Evolutionary conservation across 495 filamentous ascomycete genomes (phyloP), one percentile per base, ranked within the genome.

Genomic region (Penicillium samsonianum): DNA sequence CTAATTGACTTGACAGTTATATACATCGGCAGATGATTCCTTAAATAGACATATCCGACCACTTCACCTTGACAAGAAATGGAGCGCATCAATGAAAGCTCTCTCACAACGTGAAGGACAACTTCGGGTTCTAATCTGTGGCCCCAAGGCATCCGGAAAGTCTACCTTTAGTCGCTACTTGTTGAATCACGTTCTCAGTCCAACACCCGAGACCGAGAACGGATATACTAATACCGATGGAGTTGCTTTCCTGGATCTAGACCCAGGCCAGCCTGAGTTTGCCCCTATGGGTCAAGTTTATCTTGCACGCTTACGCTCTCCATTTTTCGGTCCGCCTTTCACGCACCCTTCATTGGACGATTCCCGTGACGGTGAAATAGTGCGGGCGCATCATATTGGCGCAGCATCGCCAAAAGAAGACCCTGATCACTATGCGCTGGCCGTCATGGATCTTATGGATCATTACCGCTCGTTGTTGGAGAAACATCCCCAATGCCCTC

Each of bases 201-300:
- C 67, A 28, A 62, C 69, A 5, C 72, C 73, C 5, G 68, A 76
- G 33, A 61, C 65, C 6, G 73, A 73, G 41, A 68, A 67, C 8
- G 65, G 66, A 37, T 65, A 68, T 58, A 61, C 46, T 30, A 74
- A 72, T 46, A 67, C 70, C 26, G 70, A 78, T 44, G 73, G 70
- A 5, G 81, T 90, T 9, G 82, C 81, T 46, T 81, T 90, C 42
- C 80, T 96, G 7, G 92, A 96, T 64, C 73, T 96, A 5, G 91
- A 96, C 62, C 88, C 90, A 2, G 89, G 87, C 2, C 90, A 92
- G 67, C 90, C 91, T 14, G 91, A 96, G 65, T 94, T 87, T 62
- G 85, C 84, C 0, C 80, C 89, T 0, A 87, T 89, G 46, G 91
- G 91, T 8, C 84, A 89, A 26, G 64, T 96, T 12, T 91, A 89